Percentiles rank a stretch among this genome's conserved stretches.
These are phyloP conservation scores for Trichoderma parareesei DNA, from an alignment of 495 filamentous ascomycete species.

Conservation along the genomic window DNA sequence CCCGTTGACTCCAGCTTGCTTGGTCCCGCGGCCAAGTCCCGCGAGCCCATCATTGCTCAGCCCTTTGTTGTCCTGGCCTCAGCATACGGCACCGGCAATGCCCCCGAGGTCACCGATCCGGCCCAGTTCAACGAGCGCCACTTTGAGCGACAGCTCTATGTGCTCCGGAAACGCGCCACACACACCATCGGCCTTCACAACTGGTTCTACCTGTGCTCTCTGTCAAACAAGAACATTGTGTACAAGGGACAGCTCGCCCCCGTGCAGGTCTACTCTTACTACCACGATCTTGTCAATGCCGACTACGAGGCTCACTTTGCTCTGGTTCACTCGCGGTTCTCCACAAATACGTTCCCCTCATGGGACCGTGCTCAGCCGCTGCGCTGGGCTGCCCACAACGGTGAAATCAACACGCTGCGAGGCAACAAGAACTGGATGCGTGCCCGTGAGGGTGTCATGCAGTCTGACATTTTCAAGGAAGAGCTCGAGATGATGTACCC, in stretches of 20 bases:
- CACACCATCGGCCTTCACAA: slow-evolving; percentile 93
- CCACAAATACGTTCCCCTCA: slow-evolving; percentile 97
- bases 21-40: slow-evolving; percentile 84
- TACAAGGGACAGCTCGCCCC: slow-evolving; percentile 98
- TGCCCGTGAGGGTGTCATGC: slow-evolving; percentile 91
- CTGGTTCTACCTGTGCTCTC: slow-evolving; percentile 98
- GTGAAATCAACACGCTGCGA: slow-evolving; percentile 97
- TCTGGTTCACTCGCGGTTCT: slow-evolving; percentile 95
- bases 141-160: slow-evolving; percentile 91
- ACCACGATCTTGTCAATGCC: slow-evolving; percentile 92
- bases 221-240: slow-evolving; percentile 98
- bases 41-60: slow-evolving; percentile 91
- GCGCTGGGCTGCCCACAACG: slow-evolving; percentile 97
- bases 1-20: slow-evolving; percentile 88
- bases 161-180: slow-evolving; percentile 89
- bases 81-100: slow-evolving; percentile 78
- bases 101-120: slow-evolving; percentile 70
- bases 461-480: slow-evolving; percentile 85
- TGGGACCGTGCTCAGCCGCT: slow-evolving; percentile 98
- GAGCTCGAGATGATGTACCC: slow-evolving; percentile 89
- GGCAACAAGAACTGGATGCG: slow-evolving; percentile 99
- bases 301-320: slow-evolving; percentile 98
- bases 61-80: slow-evolving; percentile 87
- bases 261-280: slow-evolving; percentile 98
- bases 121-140: slow-evolving; percentile 73